Base-by-base conservation (phyloP, 2,329 filamentous ascomycete species). In the Orbilia quercus region DNA sequence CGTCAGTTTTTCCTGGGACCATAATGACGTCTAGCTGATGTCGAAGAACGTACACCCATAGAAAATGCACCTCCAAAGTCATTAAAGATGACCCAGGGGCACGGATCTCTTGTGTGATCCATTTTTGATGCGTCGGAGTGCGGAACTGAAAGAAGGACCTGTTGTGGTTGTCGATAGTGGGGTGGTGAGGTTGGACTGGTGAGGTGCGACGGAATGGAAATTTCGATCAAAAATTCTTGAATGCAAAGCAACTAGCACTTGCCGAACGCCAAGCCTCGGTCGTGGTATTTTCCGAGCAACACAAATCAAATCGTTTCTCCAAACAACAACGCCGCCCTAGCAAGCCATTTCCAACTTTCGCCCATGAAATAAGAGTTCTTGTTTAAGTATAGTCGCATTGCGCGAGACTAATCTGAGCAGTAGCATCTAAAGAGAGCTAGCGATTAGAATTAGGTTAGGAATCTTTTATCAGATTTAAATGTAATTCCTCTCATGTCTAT, bases 71-170 rank as follows among this genome's bases (percentile, higher is more conserved):
- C 95, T 75, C 95, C 95, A 81, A 98, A 98, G 84, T 99, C 95
- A 83, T 93, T 96, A 77, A 98, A 86, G 76, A 95, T 91, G 80
- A 98, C 93, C 89, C 90, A 98, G 65, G 95, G 95, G 83, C 95
- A 98, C 75, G 95, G 95, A 83, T 98, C 95, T 84, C 95, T 88
- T 76, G 91, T 90, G 85, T 98, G 95, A 88, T 99, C 94, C 90
- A 96, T 95, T 63, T n/a, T 75, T 76, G 58, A 44, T 18, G n/a
- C 2, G 7, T 12, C 5, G 7, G n/a, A 50, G 14, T n/a, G n/a
- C 2, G n/a, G 9, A 6, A 25, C 12, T 14, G 22, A 11, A 12
- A 7, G 20, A 22, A 2, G 45, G 22, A 2, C n/a, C 22, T 16
- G n/a, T 47, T 23, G 20, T 23, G 2, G 44, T 23, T 18, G 44